A percentile compares a stretch with the other conserved stretches of the same genome.
Evolutionary conservation across 495 filamentous ascomycete species (phyloP).

Genomic region (Xylaria bambusicola): DNA sequence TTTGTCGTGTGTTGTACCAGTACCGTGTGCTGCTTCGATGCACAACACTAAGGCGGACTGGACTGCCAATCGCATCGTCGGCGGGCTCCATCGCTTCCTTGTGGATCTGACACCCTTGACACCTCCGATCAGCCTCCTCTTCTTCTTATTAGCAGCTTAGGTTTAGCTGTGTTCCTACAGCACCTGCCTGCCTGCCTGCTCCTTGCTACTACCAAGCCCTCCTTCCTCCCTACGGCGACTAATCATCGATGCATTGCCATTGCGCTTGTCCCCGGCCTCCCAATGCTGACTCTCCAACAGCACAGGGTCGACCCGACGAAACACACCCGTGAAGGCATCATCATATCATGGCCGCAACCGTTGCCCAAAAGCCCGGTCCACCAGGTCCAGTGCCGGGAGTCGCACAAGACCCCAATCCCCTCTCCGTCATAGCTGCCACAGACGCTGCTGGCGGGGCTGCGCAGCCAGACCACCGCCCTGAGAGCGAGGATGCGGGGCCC

Average conservation of each 20-base stretch:
- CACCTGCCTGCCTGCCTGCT: neutral
- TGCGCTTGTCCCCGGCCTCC: slow-evolving; percentile 7
- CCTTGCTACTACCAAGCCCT: slow-evolving; percentile 12
- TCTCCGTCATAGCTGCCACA: slow-evolving; percentile 8
- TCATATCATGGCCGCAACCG: slow-evolving; percentile 32
- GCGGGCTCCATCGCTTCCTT: slow-evolving; percentile 16
- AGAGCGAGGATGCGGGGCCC: slow-evolving; percentile 22
- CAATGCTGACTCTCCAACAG: slow-evolving; percentile 17
- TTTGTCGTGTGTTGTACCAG: too few species aligned
- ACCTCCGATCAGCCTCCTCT: slow-evolving; percentile 9
- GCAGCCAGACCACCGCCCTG: slow-evolving; percentile 15
- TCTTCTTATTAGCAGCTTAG: slow-evolving; percentile 9
- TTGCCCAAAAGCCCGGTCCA: slow-evolving; percentile 23
- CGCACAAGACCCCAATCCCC: slow-evolving; percentile 24
- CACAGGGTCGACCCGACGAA: slow-evolving; percentile 7
- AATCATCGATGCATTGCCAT: slow-evolving; percentile 17
- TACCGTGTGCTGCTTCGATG: too few species aligned
- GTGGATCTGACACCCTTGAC: slow-evolving; percentile 15
- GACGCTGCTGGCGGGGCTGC: slow-evolving; percentile 8
- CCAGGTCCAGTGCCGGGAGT: slow-evolving; percentile 26
- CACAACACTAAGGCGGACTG: too few species aligned
- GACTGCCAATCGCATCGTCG: neutral
- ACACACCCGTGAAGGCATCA: neutral
- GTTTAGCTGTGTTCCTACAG: too few species aligned
- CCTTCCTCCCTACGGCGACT: neutral